Evolutionary conservation across 2,329 filamentous ascomycete genomes (phyloP).

Genomic region (Hypoxylon rubiginosum): DNA sequence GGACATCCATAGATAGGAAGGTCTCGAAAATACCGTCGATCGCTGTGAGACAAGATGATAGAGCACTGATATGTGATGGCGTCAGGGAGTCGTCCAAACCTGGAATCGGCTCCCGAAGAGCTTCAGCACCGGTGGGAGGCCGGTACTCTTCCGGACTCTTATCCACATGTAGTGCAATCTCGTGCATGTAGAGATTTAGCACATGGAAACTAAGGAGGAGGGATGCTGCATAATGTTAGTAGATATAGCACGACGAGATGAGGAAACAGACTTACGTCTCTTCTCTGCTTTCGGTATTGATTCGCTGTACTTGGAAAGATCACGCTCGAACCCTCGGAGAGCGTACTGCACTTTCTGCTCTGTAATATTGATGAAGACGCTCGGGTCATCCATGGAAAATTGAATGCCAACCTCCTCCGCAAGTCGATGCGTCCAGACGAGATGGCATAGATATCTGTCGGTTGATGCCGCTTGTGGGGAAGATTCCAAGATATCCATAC

Average conservation of each 20-base stretch:
- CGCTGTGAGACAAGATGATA: constrained; percentile 75
- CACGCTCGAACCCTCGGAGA: constrained; percentile 73
- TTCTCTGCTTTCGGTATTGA: constrained; percentile 66
- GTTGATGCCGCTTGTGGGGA: constrained; percentile 68
- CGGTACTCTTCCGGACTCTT: constrained; percentile 64
- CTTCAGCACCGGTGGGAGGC: constrained; percentile 61
- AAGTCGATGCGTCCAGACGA: constrained; percentile 72
- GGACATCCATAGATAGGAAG: constrained; percentile 72
- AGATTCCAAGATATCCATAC: constrained; percentile 67
- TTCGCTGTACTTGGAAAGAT: constrained; percentile 71
- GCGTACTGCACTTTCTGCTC: constrained; percentile 75
- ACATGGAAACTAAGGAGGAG: constrained; percentile 74
- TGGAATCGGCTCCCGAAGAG: constrained; percentile 59
- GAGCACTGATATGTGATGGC: constrained; percentile 73
- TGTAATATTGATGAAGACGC: constrained; percentile 65
- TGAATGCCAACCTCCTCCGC: constrained; percentile 77
- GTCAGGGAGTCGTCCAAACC: constrained; percentile 58
- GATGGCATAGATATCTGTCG: constrained; percentile 70
- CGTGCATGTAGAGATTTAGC: constrained; percentile 80
- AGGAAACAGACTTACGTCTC: constrained; percentile 64
- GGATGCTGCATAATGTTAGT: constrained; percentile 61
- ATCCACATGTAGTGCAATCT: constrained; percentile 78
- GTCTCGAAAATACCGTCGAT: constrained; percentile 76
- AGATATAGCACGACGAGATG: constrained; percentile 34
- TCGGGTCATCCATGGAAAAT: constrained; percentile 76